Base-by-base conservation (phyloP, 805 yeast species). In the Starmerella riodocensis region DNA sequence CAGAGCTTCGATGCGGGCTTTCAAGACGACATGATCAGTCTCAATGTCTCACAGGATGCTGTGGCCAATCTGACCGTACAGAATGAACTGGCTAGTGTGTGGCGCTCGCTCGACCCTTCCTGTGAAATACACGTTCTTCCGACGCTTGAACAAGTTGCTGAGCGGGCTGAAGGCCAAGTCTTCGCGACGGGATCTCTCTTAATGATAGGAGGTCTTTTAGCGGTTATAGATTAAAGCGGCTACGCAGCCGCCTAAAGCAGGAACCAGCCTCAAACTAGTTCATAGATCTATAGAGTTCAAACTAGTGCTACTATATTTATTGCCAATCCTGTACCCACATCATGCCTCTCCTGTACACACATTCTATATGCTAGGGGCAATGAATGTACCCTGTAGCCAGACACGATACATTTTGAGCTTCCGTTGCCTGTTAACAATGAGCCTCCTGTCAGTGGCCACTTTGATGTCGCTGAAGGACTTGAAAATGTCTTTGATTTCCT, bases 141-240 rank as follows among this genome's bases (percentile, higher is more conserved):
- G 21, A 84, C 76, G 51, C 81, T 91, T 32, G 94, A 91, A 57
- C 70, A 78, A 1, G 75, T 86, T 24, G 73, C 71, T 36, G 68
- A 66, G 35, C 69, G 64, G 49, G 49, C 45, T 5, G 44, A 49
- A 7, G 47, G 52, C 18, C 85, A 84, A 47, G 93, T 84, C 1
- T 79, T 85, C 61, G 96, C 85, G 0, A 80, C 93, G 43, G 99
- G 99, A 1, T 85, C 96, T 4, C 65, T 91, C 48, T 95, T 88
- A 57, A 64, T 93, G 41, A 94, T 91, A 9, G 99, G 99, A 14
- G 98, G 97, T 0, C 71, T 91, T 41, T 61, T 91, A 28, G 85
- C 84, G 3, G 95, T 86, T 5, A 61, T 84, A 31, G 95, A 88
- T 16, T 46, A 17, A 31, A 4, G 6, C n/a, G n/a, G n/a, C n/a